These are phyloP conservation scores for Dactylis glomerata DNA, from an alignment of 176 grass and related monocot species.

Conservation along the genomic window DNA sequence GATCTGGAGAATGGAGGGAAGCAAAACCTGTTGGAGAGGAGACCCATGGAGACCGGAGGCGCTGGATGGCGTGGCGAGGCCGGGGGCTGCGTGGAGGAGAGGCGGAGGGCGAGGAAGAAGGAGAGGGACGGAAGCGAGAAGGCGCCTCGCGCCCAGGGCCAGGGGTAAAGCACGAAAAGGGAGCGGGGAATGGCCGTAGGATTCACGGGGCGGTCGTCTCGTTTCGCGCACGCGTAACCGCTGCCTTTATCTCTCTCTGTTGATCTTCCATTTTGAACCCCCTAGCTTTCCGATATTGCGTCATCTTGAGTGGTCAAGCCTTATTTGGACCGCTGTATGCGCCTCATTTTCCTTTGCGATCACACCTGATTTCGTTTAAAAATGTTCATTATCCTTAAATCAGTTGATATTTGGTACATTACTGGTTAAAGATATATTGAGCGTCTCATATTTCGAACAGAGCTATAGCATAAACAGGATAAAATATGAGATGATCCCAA, in stretches of 20 bases:
- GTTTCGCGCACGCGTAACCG: slow-evolving; percentile 7
- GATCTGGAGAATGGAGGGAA: neutral
- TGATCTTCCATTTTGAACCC: too few species aligned
- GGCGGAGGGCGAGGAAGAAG: neutral
- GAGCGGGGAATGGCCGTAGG: neutral
- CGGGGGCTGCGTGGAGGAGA: neutral
- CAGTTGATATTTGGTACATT: too few species aligned
- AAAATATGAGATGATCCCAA: too few species aligned
- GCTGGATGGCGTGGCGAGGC: neutral
- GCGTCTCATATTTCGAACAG: too few species aligned
- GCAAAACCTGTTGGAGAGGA: slow-evolving; percentile 47
- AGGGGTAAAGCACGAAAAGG: neutral
- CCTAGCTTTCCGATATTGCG: neutral
- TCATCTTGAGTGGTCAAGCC: too few species aligned
- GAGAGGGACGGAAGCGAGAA: slow-evolving; percentile 8
- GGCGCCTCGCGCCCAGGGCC: too few species aligned
- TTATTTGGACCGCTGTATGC: too few species aligned
- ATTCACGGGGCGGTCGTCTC: slow-evolving; percentile 10
- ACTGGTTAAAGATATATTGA: too few species aligned
- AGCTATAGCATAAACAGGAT: too few species aligned
- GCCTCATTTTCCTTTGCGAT: too few species aligned
- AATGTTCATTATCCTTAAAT: too few species aligned
- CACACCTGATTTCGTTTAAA: too few species aligned
- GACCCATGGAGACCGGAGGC: slow-evolving; percentile 40
- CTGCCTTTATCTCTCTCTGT: neutral